Conservation (phyloP, 2,329 filamentous ascomycete species). For the Xylariaceae sp. region DNA sequence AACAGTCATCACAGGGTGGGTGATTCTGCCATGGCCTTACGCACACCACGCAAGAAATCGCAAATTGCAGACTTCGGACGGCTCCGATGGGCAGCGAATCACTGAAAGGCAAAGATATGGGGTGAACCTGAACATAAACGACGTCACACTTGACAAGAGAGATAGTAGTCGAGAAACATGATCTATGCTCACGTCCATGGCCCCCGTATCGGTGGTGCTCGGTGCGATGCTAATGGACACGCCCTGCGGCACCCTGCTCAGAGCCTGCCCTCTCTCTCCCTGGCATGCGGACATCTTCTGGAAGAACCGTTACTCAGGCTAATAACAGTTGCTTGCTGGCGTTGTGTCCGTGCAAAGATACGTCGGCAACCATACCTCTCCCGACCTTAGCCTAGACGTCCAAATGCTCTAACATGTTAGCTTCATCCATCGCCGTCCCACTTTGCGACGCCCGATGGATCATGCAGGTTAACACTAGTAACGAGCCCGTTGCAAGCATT, state of each 20-base stretch:
- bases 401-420: not conserved
- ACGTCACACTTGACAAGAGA: not conserved
- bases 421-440: not conserved
- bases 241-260: too few relatives aligned
- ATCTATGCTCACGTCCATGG: too few relatives aligned
- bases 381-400: not conserved
- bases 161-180: too few relatives aligned
- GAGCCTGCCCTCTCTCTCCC: too few relatives aligned
- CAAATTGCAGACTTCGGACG: not conserved
- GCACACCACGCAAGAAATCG: not conserved
- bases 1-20: slow-evolving; percentile 9
- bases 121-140: not conserved
- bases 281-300: too few relatives aligned
- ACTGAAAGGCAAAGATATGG: not conserved
- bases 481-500: too few relatives aligned
- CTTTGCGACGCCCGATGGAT: slow-evolving; percentile 2
- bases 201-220: too few relatives aligned
- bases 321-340: too few relatives aligned
- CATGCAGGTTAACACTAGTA: slow-evolving; percentile 2
- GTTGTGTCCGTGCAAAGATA: too few relatives aligned
- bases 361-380: not conserved
- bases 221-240: too few relatives aligned
- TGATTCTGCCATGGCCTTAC: not conserved
- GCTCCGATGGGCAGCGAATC: not conserved
- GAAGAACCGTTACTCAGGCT: too few relatives aligned